These are phyloP conservation scores for Aspergillus tanneri DNA, from an alignment of 2,329 filamentous ascomycete species.

Conservation along the genomic window DNA sequence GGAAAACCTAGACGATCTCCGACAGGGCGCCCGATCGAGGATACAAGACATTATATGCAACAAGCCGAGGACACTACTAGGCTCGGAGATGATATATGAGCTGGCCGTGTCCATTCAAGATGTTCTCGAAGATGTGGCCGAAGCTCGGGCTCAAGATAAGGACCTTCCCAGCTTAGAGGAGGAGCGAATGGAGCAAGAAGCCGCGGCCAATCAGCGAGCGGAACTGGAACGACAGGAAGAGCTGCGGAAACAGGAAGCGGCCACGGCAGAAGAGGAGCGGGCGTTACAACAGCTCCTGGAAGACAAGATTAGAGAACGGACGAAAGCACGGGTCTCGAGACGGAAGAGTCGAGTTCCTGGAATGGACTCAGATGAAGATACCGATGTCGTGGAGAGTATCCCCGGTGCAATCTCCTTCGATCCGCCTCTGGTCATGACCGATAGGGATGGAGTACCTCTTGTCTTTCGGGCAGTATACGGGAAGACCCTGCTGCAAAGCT, in stretches of 20 bases:
- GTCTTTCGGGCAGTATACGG: constrained; percentile 70
- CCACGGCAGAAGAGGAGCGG: constrained; percentile 42
- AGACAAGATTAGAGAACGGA: constrained; percentile 42
- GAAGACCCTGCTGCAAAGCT: constrained; percentile 64
- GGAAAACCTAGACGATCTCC: constrained; percentile 63
- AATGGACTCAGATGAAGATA: constrained; percentile 29
- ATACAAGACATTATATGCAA: constrained; percentile 68
- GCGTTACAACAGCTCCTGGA: constrained; percentile 40
- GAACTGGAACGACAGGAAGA: constrained; percentile 54
- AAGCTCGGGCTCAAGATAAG: constrained; percentile 70
- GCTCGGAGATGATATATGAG: constrained; percentile 65
- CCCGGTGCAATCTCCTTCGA: constrained; percentile 44
- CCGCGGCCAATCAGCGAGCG: constrained; percentile 59
- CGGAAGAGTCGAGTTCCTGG: constrained; percentile 40
- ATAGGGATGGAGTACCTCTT: constrained; percentile 62
- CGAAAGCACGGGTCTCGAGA: constrained; percentile 37
- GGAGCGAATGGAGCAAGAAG: constrained; percentile 80
- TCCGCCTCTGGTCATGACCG: constrained; percentile 54
- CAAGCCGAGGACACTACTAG: constrained; percentile 64
- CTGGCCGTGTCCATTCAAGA: constrained; percentile 62
- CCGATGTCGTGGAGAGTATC: constrained; percentile 34
- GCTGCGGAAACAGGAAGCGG: constrained; percentile 42
- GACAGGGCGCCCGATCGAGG: constrained; percentile 68
- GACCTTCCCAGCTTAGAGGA: constrained; percentile 84
- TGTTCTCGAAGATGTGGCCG: constrained; percentile 80